Evolutionary conservation across 2,329 filamentous ascomycete species (phyloP), one percentile per base, ranked within the genome.

Genomic region (Aspergillus sp.): DNA sequence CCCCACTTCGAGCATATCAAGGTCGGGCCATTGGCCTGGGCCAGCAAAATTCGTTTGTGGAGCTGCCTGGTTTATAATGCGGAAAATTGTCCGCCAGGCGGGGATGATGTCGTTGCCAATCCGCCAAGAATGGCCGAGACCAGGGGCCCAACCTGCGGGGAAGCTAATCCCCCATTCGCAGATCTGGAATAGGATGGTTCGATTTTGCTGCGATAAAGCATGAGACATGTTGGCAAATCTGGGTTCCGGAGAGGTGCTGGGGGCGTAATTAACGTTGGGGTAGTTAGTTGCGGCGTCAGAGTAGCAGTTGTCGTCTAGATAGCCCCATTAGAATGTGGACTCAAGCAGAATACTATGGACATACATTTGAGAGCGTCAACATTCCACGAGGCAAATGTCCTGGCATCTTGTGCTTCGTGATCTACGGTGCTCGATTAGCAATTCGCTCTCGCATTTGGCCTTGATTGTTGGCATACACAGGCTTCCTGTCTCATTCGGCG

Each of bases 61-160:
- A 0, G 81, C 80, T 2, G 78, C 81, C 59, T 85, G 80, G 62
- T 85, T 84, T 11, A 80, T 74, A 13, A 83, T 84, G 1, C 82
- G 77, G 75, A 79, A 83, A 48, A 84, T 80, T 38, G 76, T 79
- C 21, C 78, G 73, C 83, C 83, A 85, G 13, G 73, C 73, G 41
- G 81, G 80, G 57, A 79, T 81, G 54, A 84, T 84, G 62, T 84
- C 82, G 61, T 84, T 84, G 57, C 80, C 82, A 59, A 84, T 84
- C 44, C 82, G 73, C 77, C 81, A 84, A 0, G 77, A 76, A 48
- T 83, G 79, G 1, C 80, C 80, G 3, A 83, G 71, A 0, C 70
- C 68, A 2, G 80, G 74, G 0, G 81, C 81, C 81, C 82, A 84
- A 4, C 76, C 72, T 0, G 80, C 78, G 0, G 83, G 75, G 48